phyloP scores from a whole-genome alignment of 2,329 filamentous ascomycete genomes.

The Colletotrichum cordylinicola region DNA sequence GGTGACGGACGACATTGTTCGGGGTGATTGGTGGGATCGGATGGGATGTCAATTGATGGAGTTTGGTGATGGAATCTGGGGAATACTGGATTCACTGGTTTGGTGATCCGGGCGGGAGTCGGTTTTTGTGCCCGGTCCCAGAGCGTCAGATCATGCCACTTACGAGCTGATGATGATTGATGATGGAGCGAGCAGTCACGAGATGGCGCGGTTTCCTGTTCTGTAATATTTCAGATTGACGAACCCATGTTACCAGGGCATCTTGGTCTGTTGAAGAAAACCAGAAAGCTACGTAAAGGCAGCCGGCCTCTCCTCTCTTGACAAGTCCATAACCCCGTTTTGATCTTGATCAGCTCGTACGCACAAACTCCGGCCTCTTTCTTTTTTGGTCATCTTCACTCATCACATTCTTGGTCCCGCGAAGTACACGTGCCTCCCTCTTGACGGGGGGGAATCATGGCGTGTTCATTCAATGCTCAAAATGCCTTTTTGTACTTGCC shows the following conservation, averaged over 20 bases:
- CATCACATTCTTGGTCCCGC: slow-evolving; percentile 7
- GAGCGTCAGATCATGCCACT: slow-evolving; percentile 7
- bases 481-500: slow-evolving; percentile 54
- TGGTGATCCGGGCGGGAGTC: background rate
- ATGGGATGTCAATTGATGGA: background rate
- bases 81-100: background rate
- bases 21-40: background rate
- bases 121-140: background rate
- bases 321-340: slow-evolving; percentile 8
- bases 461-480: slow-evolving; percentile 46
- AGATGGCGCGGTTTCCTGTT: background rate
- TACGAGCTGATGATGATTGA: background rate
- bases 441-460: slow-evolving; percentile 18
- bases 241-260: slow-evolving; percentile 2
- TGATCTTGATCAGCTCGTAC: slow-evolving; percentile 4
- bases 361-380: slow-evolving; percentile 3
- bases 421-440: background rate
- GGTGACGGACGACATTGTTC: slow-evolving; percentile 5
- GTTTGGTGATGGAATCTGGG: background rate
- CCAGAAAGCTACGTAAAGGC: slow-evolving; percentile 1
- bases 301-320: background rate
- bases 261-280: slow-evolving; percentile 7
- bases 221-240: background rate
- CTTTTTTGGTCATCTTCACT: background rate
- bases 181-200: background rate